Percentiles rank a stretch among this genome's conserved stretches.
Evolutionary conservation across 768 basidiomycete species (phyloP).

Genomic region (Wakefieldia striispora): DNA sequence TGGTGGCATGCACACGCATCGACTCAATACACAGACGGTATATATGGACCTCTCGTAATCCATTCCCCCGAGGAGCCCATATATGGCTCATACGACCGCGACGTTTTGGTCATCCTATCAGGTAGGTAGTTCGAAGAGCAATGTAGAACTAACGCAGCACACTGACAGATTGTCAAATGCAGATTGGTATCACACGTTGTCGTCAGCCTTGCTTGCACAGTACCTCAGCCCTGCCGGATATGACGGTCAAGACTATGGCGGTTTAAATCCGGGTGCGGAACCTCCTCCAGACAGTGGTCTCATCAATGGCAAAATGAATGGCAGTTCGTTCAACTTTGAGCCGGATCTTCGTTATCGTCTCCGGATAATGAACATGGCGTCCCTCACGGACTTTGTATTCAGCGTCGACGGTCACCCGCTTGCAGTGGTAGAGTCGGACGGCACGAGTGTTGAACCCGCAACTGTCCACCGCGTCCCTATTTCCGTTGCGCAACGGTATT

Average conservation of each 20-base stretch:
- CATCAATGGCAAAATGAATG: conserved; percentile 32
- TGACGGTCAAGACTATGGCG: conserved; percentile 30
- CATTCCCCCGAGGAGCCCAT: conserved; percentile 38
- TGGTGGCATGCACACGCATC: conserved; percentile 48
- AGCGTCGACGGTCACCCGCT: conserved; percentile 46
- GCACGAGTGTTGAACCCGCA: conserved; percentile 40
- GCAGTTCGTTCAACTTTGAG: conserved; percentile 31
- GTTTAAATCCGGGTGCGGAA: conserved; percentile 33
- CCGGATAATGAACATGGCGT: conserved; percentile 46
- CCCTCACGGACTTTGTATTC: conserved; percentile 45
- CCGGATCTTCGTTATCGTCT: conserved; percentile 42
- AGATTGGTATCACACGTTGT: conserved; percentile 37
- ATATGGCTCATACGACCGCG: conserved; percentile 37
- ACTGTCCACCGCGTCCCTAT: conserved; percentile 39
- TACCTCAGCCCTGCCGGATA: conserved; percentile 27
- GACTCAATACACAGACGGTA: conserved; percentile 47
- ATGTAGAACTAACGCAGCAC: background rate
- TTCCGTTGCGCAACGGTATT: conserved; percentile 49
- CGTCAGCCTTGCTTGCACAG: conserved; percentile 29
- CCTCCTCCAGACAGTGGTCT: conserved; percentile 39
- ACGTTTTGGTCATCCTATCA: conserved; percentile 36
- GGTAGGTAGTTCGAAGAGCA: conserved; percentile 24
- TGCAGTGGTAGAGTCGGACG: conserved; percentile 49
- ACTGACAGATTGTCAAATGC: background rate
- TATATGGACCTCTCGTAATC: conserved; percentile 47